These are phyloP conservation scores for Phytophthora colocasiae DNA, from an alignment of 352 stramenopile genomes.

Conservation along the genomic window DNA sequence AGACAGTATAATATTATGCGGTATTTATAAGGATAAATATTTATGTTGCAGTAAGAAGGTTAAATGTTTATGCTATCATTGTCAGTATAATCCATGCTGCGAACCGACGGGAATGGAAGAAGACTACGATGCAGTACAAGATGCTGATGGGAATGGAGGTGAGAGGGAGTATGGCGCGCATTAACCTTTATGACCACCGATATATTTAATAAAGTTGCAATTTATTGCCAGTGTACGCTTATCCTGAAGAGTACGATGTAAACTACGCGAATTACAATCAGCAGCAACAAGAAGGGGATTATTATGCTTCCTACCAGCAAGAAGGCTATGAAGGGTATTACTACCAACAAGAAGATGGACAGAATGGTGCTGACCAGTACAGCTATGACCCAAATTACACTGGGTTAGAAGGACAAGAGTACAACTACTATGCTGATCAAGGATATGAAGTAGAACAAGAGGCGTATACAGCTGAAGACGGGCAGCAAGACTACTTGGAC, in stretches of 20 bases:
- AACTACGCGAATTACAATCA: constrained; percentile 21
- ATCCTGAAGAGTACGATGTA: constrained; percentile 28
- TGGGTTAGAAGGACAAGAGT: constrained; percentile 9
- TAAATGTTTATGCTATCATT: not conserved
- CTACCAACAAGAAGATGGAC: constrained; percentile 11
- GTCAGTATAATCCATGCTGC: not conserved
- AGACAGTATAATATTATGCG: too few species aligned
- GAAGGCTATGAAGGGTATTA: constrained; percentile 18
- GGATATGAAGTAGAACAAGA: constrained; percentile 7
- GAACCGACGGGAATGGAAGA: constrained; percentile 25
- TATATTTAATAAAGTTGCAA: too few species aligned
- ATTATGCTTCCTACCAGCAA: constrained; percentile 14
- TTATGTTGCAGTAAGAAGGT: too few species aligned
- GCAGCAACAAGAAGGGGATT: constrained; percentile 6
- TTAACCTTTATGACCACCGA: not conserved
- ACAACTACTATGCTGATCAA: constrained; percentile 17
- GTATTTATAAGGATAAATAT: too few species aligned
- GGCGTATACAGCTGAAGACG: constrained; percentile 20
- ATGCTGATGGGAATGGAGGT: constrained; percentile 6
- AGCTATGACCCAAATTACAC: constrained; percentile 5
- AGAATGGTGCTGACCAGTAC: constrained; percentile 1
- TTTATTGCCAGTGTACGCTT: not conserved
- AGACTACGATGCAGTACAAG: not conserved
- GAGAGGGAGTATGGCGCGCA: not conserved
- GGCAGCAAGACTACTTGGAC: constrained; percentile 29